A percentile compares a stretch with the other conserved stretches of the same genome.
Conservation (phyloP, 805 yeast species). For the Kluyveromyces dobzhanskii region DNA sequence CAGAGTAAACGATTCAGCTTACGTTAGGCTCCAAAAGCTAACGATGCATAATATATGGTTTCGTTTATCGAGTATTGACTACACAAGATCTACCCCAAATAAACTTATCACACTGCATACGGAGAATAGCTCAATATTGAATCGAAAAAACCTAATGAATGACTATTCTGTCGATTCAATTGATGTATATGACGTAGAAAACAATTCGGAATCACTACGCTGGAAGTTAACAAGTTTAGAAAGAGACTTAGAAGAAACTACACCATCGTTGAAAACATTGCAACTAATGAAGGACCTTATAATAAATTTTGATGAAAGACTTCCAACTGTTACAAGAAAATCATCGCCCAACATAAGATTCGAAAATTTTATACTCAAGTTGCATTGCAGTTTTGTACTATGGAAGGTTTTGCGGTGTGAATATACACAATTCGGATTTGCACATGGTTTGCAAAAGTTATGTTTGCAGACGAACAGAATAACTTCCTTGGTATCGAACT, state of each 20-base stretch:
- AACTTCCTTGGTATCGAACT: conserved; percentile 15
- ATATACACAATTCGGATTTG: conserved; percentile 16
- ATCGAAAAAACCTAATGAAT: conserved; percentile 20
- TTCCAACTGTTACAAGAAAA: conserved; percentile 8
- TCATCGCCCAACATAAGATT: conserved; percentile 13
- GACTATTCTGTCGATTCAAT: conserved; percentile 16
- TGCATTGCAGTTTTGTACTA: conserved; percentile 12
- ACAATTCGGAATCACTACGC: conserved; percentile 20
- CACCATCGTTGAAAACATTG: conserved; percentile 19
- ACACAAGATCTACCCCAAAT: conserved; percentile 18
- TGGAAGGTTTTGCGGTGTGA: conserved; percentile 25
- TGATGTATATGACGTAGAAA: conserved; percentile 23
- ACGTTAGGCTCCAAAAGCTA: conserved; percentile 15
- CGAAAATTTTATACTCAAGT: conserved; percentile 18
- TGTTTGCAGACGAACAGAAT: conserved; percentile 14
- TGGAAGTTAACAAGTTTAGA: conserved; percentile 28
- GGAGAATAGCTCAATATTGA: conserved; percentile 21
- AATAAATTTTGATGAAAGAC: conserved; percentile 13
- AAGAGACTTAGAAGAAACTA: conserved; percentile 24
- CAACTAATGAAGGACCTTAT: conserved; percentile 22
- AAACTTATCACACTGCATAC: conserved; percentile 16
- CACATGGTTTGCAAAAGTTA: conserved; percentile 13
- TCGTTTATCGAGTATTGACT: conserved; percentile 21
- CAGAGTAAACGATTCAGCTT: conserved; percentile 17
- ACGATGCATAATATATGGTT: conserved; percentile 25